A percentile compares a stretch with the other conserved stretches of the same genome.
Conservation (phyloP, 2,329 filamentous ascomycete genomes). For the Ophiostoma quercus region DNA sequence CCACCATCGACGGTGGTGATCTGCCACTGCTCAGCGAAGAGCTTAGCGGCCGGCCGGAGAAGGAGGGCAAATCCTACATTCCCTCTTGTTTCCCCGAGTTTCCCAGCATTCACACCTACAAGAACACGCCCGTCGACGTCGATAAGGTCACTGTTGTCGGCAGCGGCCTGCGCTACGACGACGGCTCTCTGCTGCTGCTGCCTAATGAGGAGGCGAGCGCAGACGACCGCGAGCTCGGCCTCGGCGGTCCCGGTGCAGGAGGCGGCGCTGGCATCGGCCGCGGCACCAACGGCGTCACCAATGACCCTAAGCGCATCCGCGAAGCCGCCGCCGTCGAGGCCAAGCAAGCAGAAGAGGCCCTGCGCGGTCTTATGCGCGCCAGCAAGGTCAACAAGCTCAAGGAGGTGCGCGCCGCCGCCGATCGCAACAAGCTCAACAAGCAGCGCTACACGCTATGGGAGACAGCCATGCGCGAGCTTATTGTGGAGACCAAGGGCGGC, state of each 20-base stretch:
- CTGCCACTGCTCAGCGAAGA: slow-evolving; percentile 49
- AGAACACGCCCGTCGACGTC: slow-evolving; percentile 48
- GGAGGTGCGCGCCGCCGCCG: slow-evolving; percentile 53
- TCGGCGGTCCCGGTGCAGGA: slow-evolving; percentile 3
- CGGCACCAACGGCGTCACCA: not conserved
- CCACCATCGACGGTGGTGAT: slow-evolving; percentile 27
- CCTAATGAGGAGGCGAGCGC: slow-evolving; percentile 33
- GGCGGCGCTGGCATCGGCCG: not conserved
- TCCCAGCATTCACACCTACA: slow-evolving; percentile 60
- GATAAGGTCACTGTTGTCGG: slow-evolving; percentile 33
- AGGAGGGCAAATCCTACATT: slow-evolving; percentile 52
- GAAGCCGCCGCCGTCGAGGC: slow-evolving; percentile 56
- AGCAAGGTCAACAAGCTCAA: slow-evolving; percentile 62
- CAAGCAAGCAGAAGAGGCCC: slow-evolving; percentile 57
- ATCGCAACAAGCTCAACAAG: slow-evolving; percentile 48
- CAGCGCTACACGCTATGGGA: slow-evolving; percentile 58
- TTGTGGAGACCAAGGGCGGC: slow-evolving; percentile 30
- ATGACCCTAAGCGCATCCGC: slow-evolving; percentile 53
- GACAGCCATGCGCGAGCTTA: slow-evolving; percentile 53
- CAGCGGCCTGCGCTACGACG: slow-evolving; percentile 30
- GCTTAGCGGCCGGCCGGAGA: slow-evolving; percentile 55
- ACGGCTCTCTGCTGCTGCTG: slow-evolving; percentile 29
- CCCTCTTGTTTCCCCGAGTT: slow-evolving; percentile 56
- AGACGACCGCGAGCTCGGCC: slow-evolving; percentile 16
- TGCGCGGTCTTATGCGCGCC: slow-evolving; percentile 55